These are phyloP conservation scores for Penicillium longicatenatum DNA, from an alignment of 495 filamentous ascomycete genomes.

Conservation along the genomic window DNA sequence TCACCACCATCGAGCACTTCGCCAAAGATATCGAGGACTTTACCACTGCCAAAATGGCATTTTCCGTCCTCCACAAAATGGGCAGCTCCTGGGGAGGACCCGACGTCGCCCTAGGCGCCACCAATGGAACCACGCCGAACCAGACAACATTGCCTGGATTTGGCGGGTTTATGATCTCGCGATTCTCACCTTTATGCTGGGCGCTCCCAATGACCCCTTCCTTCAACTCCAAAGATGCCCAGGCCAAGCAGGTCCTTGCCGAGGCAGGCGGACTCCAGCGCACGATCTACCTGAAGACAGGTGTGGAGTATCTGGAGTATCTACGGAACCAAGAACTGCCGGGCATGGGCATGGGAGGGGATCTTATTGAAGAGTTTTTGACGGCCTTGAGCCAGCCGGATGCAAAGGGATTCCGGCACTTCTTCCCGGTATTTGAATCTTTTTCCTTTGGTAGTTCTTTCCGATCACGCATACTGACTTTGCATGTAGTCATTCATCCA, in stretches of 20 bases:
- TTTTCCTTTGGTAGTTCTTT: neutral
- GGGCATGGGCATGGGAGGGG: conserved; percentile 54
- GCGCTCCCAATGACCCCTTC: conserved; percentile 70
- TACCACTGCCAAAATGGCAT: conserved; percentile 80
- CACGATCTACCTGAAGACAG: conserved; percentile 84
- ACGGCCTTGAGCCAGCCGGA: conserved; percentile 52
- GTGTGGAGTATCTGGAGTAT: conserved; percentile 59
- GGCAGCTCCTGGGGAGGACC: conserved; percentile 81
- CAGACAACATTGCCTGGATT: conserved; percentile 79
- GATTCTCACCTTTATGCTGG: conserved; percentile 90
- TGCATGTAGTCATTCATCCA: conserved; percentile 47
- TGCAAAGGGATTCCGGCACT: conserved; percentile 55
- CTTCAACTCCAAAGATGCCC: conserved; percentile 83
- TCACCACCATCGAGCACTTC: conserved; percentile 80
- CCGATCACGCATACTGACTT: conserved; percentile 13
- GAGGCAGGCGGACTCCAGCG: conserved; percentile 86
- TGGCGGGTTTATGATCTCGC: conserved; percentile 80
- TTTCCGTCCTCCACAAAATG: conserved; percentile 79
- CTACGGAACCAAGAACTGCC: conserved; percentile 54
- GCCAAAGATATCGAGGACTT: conserved; percentile 75
- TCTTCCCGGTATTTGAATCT: conserved; percentile 48
- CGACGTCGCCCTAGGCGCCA: conserved; percentile 62
- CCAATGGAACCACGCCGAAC: conserved; percentile 39
- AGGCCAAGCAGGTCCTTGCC: conserved; percentile 77
- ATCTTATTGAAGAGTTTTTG: conserved; percentile 59